These are phyloP conservation scores for Tulasnella sp. DNA, from an alignment of 768 basidiomycete species.

Conservation along the genomic window DNA sequence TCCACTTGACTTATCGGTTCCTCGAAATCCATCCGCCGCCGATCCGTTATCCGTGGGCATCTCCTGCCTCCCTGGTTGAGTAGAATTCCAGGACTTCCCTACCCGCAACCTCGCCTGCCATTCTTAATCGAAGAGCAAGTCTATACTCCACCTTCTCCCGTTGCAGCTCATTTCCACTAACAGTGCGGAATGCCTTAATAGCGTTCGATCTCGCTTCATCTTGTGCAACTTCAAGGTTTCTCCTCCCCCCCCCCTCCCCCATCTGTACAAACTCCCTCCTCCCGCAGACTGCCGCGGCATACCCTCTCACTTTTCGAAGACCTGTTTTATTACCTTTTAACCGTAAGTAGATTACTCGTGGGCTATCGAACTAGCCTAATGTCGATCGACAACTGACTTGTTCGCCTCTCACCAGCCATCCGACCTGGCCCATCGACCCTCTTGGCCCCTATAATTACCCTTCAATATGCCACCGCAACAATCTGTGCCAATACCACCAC, in stretches of 20 bases:
- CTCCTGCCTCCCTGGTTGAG: background rate
- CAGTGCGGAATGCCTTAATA: background rate
- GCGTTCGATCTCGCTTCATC: conserved; percentile 7
- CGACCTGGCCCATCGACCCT: background rate
- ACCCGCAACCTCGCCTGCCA: conserved; percentile 2
- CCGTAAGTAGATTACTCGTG: background rate
- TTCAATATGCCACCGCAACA: background rate
- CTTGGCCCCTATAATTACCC: conserved; percentile 9
- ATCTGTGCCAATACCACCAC: background rate
- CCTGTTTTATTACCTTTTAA: conserved; percentile 4
- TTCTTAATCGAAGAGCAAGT: conserved; percentile 8
- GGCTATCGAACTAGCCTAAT: background rate
- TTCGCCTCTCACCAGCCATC: background rate
- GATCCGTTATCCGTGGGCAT: conserved; percentile 9
- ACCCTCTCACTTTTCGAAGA: conserved; percentile 6
- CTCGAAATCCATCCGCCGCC: conserved; percentile 5
- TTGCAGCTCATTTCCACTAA: conserved; percentile 10
- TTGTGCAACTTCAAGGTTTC: conserved; percentile 6
- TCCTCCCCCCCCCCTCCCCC: background rate
- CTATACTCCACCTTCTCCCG: conserved; percentile 5
- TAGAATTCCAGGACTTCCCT: background rate
- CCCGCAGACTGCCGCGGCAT: conserved; percentile 4
- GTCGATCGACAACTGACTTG: background rate
- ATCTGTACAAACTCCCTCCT: conserved; percentile 3
- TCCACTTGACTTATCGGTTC: background rate